A percentile compares a stretch with the other conserved stretches of the same genome.
Conservation (phyloP, 441 rosid species). For the Bocquillonia castaneifolia region DNA sequence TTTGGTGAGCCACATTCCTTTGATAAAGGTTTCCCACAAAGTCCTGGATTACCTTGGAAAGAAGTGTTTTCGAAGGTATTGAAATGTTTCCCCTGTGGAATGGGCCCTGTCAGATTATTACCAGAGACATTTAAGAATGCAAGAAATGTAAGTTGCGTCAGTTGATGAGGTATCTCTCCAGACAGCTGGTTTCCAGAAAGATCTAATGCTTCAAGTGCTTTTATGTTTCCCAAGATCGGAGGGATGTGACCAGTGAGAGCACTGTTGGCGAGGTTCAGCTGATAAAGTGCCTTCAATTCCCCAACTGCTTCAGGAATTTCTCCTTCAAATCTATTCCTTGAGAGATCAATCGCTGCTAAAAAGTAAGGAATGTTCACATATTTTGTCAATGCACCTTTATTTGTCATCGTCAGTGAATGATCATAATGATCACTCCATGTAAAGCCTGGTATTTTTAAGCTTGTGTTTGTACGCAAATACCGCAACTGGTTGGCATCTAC, state of each 20-base stretch:
- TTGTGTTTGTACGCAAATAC: not conserved
- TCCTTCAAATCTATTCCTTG: conserved; percentile 30
- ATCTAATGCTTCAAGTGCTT: conserved; percentile 28
- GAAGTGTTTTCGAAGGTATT: too few species aligned
- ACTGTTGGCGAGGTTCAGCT: conserved; percentile 36
- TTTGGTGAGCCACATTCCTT: too few species aligned
- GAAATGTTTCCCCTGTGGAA: too few species aligned
- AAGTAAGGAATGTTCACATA: conserved; percentile 13
- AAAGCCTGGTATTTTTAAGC: not conserved
- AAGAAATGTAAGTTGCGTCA: conserved; percentile 22
- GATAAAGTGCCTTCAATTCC: conserved; percentile 20
- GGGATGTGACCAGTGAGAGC: conserved; percentile 26
- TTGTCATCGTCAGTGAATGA: conserved; percentile 33
- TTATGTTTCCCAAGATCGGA: conserved; percentile 16
- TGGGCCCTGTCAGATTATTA: too few species aligned
- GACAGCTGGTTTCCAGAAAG: conserved; percentile 32
- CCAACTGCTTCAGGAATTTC: conserved; percentile 24
- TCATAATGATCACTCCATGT: conserved; percentile 24
- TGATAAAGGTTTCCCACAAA: too few species aligned
- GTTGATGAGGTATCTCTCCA: conserved; percentile 31
- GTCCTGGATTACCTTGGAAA: too few species aligned
- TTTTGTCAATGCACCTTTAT: conserved; percentile 22
- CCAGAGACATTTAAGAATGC: conserved; percentile 23
- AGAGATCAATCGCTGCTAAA: conserved; percentile 25
- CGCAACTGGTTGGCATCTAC: conserved; percentile 25